These are phyloP conservation scores for Dillenia suffruticosa DNA, from an alignment of 164 flowering plant species.

Conservation along the genomic window DNA sequence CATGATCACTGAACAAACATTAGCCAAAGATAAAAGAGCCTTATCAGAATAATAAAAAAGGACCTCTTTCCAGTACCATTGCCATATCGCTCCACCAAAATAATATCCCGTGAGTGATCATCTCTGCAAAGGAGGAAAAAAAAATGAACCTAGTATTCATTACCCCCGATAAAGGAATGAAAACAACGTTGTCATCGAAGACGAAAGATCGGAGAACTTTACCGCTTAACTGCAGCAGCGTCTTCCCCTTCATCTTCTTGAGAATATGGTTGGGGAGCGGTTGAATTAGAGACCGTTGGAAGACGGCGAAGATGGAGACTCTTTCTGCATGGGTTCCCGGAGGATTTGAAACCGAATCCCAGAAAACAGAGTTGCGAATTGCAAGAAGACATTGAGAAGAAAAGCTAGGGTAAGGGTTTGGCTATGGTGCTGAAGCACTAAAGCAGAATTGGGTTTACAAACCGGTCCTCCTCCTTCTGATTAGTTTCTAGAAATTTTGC, in stretches of 20 bases:
- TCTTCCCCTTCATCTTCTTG: conserved; percentile 8
- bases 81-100: conserved; percentile 67
- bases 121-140: conserved; percentile 14
- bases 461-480: too few relatives aligned
- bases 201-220: background rate
- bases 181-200: background rate
- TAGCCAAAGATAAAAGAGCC: background rate
- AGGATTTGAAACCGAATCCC: conserved; percentile 3
- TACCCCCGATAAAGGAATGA: background rate
- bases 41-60: background rate
- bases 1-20: too few relatives aligned
- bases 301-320: conserved; percentile 1
- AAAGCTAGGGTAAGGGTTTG: conserved; percentile 1
- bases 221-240: conserved; percentile 12
- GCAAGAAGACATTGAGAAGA: conserved; percentile 9
- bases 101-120: conserved; percentile 14
- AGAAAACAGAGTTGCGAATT: conserved; percentile 22
- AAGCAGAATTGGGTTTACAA: too few relatives aligned
- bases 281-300: conserved; percentile 9
- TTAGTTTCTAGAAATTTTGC: too few relatives aligned
- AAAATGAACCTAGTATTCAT: background rate
- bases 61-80: conserved; percentile 79
- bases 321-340: background rate
- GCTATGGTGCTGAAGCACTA: too few relatives aligned
- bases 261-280: conserved; percentile 6